Evolutionary conservation across 2,329 filamentous ascomycete genomes (phyloP).

Genomic region (Arthrobotrys conoides): DNA sequence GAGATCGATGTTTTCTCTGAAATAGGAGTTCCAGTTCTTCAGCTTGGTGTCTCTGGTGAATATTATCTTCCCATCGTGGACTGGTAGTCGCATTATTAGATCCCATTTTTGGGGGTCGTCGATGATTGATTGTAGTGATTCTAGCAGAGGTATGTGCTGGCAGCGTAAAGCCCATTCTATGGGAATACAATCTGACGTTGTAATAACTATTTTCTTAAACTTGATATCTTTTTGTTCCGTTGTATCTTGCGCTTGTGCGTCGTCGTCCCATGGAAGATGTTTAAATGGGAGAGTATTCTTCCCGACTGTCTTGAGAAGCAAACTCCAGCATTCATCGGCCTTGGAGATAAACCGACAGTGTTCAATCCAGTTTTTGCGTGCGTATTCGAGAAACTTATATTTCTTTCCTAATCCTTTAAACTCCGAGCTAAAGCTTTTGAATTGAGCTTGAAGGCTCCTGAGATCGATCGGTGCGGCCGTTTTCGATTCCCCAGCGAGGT

Average conservation of each 20-base stretch:
- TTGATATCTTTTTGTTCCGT: too few species aligned
- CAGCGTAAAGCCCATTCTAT: not conserved
- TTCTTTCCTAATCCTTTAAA: not conserved
- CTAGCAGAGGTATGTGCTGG: not conserved
- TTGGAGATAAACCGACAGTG: not conserved
- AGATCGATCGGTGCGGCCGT: not conserved
- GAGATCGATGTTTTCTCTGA: too few species aligned
- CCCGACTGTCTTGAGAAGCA: not conserved
- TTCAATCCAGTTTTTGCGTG: constrained; percentile 15
- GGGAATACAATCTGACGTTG: not conserved
- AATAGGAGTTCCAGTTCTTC: too few species aligned
- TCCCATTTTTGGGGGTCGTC: not conserved
- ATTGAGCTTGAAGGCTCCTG: not conserved
- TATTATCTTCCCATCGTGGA: too few species aligned
- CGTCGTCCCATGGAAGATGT: too few species aligned
- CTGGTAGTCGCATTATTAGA: not conserved
- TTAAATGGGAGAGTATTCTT: not conserved
- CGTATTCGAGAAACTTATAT: constrained; percentile 19
- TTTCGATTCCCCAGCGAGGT: too few species aligned
- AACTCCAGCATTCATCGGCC: not conserved
- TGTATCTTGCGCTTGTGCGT: too few species aligned
- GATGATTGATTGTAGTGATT: not conserved
- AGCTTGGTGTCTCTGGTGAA: too few species aligned
- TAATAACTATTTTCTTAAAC: not conserved
- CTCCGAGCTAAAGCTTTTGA: not conserved